Conservation (phyloP, 805 yeast genomes). For the Lachancea cidri region DNA sequence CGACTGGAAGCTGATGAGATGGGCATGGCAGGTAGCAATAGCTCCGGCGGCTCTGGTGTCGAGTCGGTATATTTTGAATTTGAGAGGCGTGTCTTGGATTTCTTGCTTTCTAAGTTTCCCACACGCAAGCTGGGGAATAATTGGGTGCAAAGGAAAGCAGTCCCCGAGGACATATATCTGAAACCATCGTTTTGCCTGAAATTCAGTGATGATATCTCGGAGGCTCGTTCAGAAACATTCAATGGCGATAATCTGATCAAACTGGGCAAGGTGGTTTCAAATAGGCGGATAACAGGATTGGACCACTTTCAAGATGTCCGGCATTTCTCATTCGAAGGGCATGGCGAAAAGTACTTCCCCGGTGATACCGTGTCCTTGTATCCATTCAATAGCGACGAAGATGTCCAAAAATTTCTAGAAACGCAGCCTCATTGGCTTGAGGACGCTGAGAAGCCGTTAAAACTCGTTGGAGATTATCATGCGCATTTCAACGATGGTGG, state of each 20-base stretch:
- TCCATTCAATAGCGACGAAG: constrained; percentile 61
- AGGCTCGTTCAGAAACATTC: constrained; percentile 9
- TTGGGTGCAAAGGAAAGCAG: constrained; percentile 15
- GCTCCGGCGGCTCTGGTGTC: constrained; percentile 36
- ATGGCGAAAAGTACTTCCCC: constrained; percentile 43
- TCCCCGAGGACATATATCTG: constrained; percentile 22
- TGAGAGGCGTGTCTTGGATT: constrained; percentile 46
- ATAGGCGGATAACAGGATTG: constrained; percentile 56
- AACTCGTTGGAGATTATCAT: constrained; percentile 22
- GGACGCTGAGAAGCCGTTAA: constrained; percentile 53
- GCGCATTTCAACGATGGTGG: constrained; percentile 49
- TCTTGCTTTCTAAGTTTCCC: constrained; percentile 34
- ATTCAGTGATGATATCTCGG: constrained; percentile 2
- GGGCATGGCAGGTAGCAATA: constrained; percentile 56
- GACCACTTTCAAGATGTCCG: constrained; percentile 92
- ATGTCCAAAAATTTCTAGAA: constrained; percentile 60
- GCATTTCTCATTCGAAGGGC: constrained; percentile 40
- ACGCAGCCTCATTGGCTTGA: constrained; percentile 66
- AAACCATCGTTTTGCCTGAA: constrained; percentile 27
- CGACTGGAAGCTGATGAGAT: constrained; percentile 90
- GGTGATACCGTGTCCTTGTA: constrained; percentile 80
- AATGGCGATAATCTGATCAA: constrained; percentile 17
- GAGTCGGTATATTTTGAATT: constrained; percentile 77
- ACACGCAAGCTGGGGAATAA: constrained; percentile 25
- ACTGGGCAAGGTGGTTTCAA: constrained; percentile 44